Evolutionary conservation across 2,329 filamentous ascomycete genomes (phyloP).

Genomic region (Lachnellula willkommii): DNA sequence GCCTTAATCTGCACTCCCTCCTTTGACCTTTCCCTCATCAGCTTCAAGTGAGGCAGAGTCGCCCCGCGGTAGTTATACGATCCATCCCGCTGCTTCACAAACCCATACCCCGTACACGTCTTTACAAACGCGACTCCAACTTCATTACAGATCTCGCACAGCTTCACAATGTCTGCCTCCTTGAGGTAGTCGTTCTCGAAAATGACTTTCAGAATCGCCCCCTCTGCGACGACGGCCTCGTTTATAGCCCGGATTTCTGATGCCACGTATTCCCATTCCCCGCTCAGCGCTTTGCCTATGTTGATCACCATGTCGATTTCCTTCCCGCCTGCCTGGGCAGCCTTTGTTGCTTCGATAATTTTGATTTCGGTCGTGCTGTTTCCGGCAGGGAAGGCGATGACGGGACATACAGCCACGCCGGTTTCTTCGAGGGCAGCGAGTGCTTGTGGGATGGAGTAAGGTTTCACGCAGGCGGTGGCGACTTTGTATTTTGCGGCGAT

Average conservation of each 20-base stretch:
- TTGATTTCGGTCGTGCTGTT: conserved; percentile 51
- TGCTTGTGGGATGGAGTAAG: conserved; percentile 48
- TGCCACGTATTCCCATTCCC: conserved; percentile 51
- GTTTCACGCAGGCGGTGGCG: conserved; percentile 55
- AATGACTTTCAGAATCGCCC: conserved; percentile 51
- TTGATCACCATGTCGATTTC: conserved; percentile 61
- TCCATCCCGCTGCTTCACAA: conserved; percentile 49
- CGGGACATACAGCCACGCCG: conserved; percentile 48
- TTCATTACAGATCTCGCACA: conserved; percentile 51
- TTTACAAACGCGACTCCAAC: conserved; percentile 52
- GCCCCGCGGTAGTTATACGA: conserved; percentile 50
- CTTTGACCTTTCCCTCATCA: conserved; percentile 47
- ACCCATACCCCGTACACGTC: conserved; percentile 56
- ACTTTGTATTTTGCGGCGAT: conserved; percentile 44
- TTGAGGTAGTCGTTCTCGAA: conserved; percentile 57
- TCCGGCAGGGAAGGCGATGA: conserved; percentile 57
- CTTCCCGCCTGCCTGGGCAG: conserved; percentile 41
- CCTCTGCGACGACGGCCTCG: conserved; percentile 38
- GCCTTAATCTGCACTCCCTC: conserved; percentile 50
- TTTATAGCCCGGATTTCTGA: conserved; percentile 49
- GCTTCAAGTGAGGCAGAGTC: conserved; percentile 44
- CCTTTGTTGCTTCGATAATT: conserved; percentile 46
- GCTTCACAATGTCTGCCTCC: conserved; percentile 43
- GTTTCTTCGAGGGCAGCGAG: conserved; percentile 41
- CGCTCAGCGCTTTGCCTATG: conserved; percentile 50